Base-by-base conservation (phyloP, 2,329 filamentous ascomycete species). In the Coleophoma crateriformis region DNA sequence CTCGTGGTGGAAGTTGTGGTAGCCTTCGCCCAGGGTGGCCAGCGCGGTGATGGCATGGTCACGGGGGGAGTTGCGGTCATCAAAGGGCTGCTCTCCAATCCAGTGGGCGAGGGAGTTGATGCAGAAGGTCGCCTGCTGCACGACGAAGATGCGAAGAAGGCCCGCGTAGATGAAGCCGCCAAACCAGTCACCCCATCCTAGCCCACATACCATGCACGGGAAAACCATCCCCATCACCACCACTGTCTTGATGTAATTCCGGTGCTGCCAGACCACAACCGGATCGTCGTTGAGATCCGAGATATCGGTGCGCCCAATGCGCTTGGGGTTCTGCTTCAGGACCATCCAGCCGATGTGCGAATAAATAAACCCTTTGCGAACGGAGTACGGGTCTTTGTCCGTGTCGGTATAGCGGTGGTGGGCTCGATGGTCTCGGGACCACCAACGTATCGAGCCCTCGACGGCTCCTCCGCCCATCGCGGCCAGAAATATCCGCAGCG, bases 1-100 rank as follows among this genome's bases (percentile, higher is more conserved):
- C 69, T 94, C 88, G 76, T 94, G 88, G 74, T 94, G 88, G 79
- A 94, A 94, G 78, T 92, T 94, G 79, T 92, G 88, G 74, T 94
- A 94, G 19, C 88, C 88, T 72, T 90, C 88, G 35, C 88, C 88
- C 20, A 94, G 84, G 35, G 88, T 94, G 59, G 89, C 82, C n/a
- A 92, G 72, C 27, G 88, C 88, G 32, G 88, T 92, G 69, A 94
- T 81, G 65, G 90, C 78, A 71, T 92, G 88, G 63, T 94, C 88
- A 66, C 88, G 85, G 53, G 88, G 88, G 49, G 85, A 89, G 81
- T 94, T 91, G 70, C 87, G 86, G 77, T 94, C 88, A 61, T 94
- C 88, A 66, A 92, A 94, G 51, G 88, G 88, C 73, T 92, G 88
- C 61, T 92, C 88, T 54, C 88, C 88, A 61, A 94, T 82, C 85